These are phyloP conservation scores for Hypocreales sp. DNA, from an alignment of 2,329 filamentous ascomycete species.

Conservation along the genomic window DNA sequence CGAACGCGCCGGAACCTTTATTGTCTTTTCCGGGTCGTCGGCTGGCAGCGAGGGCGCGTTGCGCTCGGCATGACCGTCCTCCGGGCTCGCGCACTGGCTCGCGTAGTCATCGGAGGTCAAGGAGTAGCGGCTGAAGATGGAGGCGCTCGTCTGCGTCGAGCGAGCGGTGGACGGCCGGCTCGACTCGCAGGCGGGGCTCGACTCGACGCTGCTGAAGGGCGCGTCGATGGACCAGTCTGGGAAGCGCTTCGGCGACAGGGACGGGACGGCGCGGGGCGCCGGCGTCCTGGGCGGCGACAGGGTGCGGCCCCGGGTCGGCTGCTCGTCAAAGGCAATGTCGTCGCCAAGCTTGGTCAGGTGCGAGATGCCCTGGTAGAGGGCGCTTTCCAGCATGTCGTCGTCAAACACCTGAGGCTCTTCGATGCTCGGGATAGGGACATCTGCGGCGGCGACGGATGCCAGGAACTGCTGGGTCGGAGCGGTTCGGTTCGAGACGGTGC, in stretches of 20 bases:
- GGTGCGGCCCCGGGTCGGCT: constrained; percentile 21
- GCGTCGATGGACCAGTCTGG: constrained; percentile 46
- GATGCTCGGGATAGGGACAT: constrained; percentile 49
- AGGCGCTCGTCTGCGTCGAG: constrained; percentile 42
- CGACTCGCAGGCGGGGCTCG: constrained; percentile 41
- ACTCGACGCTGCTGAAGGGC: constrained; percentile 39
- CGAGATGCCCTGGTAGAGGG: constrained; percentile 15
- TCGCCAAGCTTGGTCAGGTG: constrained; percentile 17
- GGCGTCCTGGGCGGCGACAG: constrained; percentile 47
- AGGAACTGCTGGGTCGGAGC: constrained; percentile 51
- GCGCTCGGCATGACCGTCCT: constrained; percentile 14
- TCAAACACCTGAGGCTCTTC: constrained; percentile 35
- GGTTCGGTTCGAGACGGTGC: constrained; percentile 33
- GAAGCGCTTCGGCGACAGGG: constrained; percentile 29
- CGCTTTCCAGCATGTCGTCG: constrained; percentile 24
- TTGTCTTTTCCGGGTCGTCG: constrained; percentile 16
- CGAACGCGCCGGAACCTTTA: constrained; percentile 9
- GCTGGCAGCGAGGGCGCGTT: constrained; percentile 9
- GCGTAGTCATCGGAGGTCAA: constrained; percentile 36
- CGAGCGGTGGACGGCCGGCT: constrained; percentile 44
- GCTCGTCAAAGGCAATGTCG: constrained; percentile 11
- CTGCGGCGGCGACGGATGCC: constrained; percentile 49
- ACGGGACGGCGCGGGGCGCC: constrained; percentile 27
- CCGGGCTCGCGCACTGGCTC: constrained; percentile 34
- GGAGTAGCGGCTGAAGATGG: constrained; percentile 41